Evolutionary conservation across 208 protist species (phyloP).

Genomic region (Trypanosoma cruzi): DNA sequence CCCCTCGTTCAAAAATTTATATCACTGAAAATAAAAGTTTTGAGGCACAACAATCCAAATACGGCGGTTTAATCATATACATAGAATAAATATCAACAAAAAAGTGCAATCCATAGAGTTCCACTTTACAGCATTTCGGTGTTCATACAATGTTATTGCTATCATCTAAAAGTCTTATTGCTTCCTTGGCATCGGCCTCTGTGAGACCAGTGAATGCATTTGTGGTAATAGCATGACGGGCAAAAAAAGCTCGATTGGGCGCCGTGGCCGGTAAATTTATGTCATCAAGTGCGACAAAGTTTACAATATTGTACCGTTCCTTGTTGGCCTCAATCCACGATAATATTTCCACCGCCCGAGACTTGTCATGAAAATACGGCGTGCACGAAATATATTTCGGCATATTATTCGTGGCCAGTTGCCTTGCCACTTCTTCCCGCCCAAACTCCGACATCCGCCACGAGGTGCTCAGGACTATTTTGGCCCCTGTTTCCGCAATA

Average conservation of each 20-base stretch:
- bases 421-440: constrained; percentile 49
- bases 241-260: constrained; percentile 60
- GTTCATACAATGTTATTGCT: constrained; percentile 52
- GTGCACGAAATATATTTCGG: constrained; percentile 64
- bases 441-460: constrained; percentile 76
- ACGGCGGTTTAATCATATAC: too few relatives aligned
- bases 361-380: constrained; percentile 31
- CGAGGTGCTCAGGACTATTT: constrained; percentile 74
- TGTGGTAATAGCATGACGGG: constrained; percentile 56
- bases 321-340: constrained; percentile 60
- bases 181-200: constrained; percentile 43
- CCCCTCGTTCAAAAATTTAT: too few relatives aligned
- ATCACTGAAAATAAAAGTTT: neutral
- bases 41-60: too few relatives aligned
- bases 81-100: neutral
- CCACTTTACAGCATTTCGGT: neutral
- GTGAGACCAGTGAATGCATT: constrained; percentile 53
- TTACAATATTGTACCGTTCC: constrained; percentile 56
- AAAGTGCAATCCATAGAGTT: constrained; percentile 3
- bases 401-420: constrained; percentile 45
- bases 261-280: constrained; percentile 55
- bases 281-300: constrained; percentile 81
- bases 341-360: constrained; percentile 58
- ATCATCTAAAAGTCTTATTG: constrained; percentile 49
- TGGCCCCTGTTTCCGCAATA: constrained; percentile 46